Evolutionary conservation across 371 early-diverging fungal species (phyloP), one percentile per base, ranked within the genome.

Genomic region (Circinella umbellata): DNA sequence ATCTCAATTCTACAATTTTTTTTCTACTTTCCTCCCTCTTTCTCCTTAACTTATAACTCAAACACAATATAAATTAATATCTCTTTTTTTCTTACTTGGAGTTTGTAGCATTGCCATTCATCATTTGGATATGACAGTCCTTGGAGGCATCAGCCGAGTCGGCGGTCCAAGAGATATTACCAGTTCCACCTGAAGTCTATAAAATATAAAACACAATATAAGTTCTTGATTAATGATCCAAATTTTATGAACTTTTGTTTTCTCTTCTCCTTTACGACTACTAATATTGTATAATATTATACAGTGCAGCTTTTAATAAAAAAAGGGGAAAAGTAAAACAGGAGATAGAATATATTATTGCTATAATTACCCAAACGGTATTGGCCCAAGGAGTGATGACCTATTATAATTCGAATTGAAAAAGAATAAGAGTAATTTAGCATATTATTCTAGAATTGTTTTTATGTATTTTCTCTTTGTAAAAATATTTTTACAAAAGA

Each of bases 111-210:
- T 78, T 73, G 66, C 83, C 83, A 42, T 76, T 80, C 76, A 83
- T 69, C 74, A 83, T 46, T 64, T 83, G 79, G 38, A 83, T 83
- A 49, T 78, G 79, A 66, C 83, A 83, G 64, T 79, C 75, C 54
- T 69, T 51, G 51, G 35, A 62, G 57, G 72, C 75, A 37, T 82
- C 82, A 39, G 78, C 63, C 36, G 72, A 63, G 39, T 73, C 72
- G 10, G 69, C 46, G 17, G 49, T 83, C 83, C 83, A 83, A 54
- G 81, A 79, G 66, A 83, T 80, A 61, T 76, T 66, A 64, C 83
- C 83, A 59, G 73, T 70, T 27, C 76, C 81, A 67, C 83, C 83
- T 61, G 83, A 60, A 64, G 63, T 61, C 83, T 83, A 72, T 62
- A 47, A 39, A 11, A 20, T 59, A 54, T 27, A 27, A 27, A 27